These are phyloP conservation scores for Zygosaccharomyces bisporus DNA, from an alignment of 805 yeast species.

Conservation along the genomic window DNA sequence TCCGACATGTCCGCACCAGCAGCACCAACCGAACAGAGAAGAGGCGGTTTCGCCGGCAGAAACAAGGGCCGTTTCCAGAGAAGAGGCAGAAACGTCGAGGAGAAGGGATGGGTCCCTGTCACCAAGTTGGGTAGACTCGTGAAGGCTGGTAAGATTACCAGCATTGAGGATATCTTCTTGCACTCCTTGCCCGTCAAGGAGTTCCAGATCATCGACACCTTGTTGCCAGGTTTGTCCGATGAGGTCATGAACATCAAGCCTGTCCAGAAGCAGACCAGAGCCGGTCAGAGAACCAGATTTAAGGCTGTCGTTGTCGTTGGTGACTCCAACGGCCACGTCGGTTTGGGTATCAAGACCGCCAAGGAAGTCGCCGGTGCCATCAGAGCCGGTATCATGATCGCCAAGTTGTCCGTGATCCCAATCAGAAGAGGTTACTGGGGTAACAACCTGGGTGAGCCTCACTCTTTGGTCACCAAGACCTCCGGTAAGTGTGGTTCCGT, in stretches of 20 bases:
- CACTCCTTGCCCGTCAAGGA: slow-evolving; percentile 99
- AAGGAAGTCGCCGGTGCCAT: slow-evolving; percentile 99
- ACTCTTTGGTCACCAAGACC: slow-evolving; percentile 95
- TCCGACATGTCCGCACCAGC: slow-evolving; percentile 49
- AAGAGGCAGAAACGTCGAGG: slow-evolving; percentile 85
- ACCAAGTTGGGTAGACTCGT: slow-evolving; percentile 99
- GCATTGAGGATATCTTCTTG: slow-evolving; percentile 97
- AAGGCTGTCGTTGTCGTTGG: slow-evolving; percentile 99
- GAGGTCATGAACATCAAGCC: slow-evolving; percentile 99
- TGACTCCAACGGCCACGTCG: slow-evolving; percentile 99
- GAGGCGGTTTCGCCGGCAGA: slow-evolving; percentile 54
- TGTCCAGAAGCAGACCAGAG: slow-evolving; percentile 99
- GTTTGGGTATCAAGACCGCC: slow-evolving; percentile 99
- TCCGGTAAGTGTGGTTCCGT: slow-evolving; percentile 99
- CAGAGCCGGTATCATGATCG: slow-evolving; percentile 99
- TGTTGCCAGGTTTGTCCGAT: slow-evolving; percentile 93
- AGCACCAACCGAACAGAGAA: slow-evolving; percentile 38
- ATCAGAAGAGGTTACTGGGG: slow-evolving; percentile 99
- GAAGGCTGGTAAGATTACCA: slow-evolving; percentile 94
- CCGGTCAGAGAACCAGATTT: slow-evolving; percentile 99
- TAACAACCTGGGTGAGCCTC: slow-evolving; percentile 98
- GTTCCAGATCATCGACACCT: slow-evolving; percentile 95
- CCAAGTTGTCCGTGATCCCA: slow-evolving; percentile 97
- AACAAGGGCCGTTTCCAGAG: slow-evolving; percentile 58
- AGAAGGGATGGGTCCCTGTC: slow-evolving; percentile 99